Percentiles rank a stretch among this genome's conserved stretches.
phyloP scores from a whole-genome alignment of 2,329 filamentous ascomycete species.

The Dactylellina cionopaga region DNA sequence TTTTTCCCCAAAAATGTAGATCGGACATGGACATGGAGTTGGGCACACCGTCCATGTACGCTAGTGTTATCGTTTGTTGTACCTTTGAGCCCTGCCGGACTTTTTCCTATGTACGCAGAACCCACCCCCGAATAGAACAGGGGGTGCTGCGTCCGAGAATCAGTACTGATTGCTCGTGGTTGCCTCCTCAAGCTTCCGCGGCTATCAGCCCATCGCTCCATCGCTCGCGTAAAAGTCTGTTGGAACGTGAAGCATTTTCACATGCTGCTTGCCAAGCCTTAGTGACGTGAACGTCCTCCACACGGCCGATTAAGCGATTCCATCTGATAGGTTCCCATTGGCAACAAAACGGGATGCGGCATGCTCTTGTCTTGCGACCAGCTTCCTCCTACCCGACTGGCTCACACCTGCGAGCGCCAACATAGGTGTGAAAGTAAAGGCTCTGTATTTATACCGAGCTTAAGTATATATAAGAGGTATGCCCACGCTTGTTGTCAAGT shows the following conservation, averaged over 20 bases:
- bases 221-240: slow-evolving; percentile 15
- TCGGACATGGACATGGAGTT: too few species aligned
- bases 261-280: slow-evolving; percentile 24
- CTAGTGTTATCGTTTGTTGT: neutral
- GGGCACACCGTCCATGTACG: too few species aligned
- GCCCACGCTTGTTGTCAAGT: too few species aligned
- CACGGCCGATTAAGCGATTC: slow-evolving; percentile 14
- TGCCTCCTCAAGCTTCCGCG: slow-evolving; percentile 29
- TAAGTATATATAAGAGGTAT: slow-evolving; percentile 19
- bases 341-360: slow-evolving; percentile 1
- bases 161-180: neutral
- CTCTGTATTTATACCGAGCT: neutral
- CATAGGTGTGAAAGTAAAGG: too few species aligned
- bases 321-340: neutral
- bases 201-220: slow-evolving; percentile 37
- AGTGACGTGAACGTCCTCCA: slow-evolving; percentile 38
- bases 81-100: slow-evolving; percentile 24
- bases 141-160: slow-evolving; percentile 48
- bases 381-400: slow-evolving; percentile 46
- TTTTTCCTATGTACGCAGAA: slow-evolving; percentile 21
- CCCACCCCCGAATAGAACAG: slow-evolving; percentile 30
- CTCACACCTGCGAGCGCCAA: too few species aligned
- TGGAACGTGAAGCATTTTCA: slow-evolving; percentile 20
- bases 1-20: too few species aligned
- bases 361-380: slow-evolving; percentile 17